Percentiles rank a stretch among this genome's conserved stretches.
These are phyloP conservation scores for Gymnopilus junonius DNA, from an alignment of 768 basidiomycete species.

Conservation along the genomic window DNA sequence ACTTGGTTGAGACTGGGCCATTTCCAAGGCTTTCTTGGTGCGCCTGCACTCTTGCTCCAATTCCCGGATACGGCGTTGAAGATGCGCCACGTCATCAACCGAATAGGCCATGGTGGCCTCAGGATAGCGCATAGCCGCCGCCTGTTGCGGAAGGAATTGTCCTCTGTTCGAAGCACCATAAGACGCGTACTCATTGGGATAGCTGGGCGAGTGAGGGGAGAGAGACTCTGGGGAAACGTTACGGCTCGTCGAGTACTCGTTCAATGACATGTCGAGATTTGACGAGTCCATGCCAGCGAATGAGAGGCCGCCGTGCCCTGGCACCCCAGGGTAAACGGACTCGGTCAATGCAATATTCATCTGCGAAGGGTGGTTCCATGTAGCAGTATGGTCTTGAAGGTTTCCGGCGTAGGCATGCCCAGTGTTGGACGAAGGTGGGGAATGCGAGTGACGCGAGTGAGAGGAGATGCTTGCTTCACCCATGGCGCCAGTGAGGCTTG, in stretches of 20 bases:
- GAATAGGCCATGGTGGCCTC: slow-evolving; percentile 20
- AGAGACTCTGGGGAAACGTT: slow-evolving; percentile 46
- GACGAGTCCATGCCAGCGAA: slow-evolving; percentile 20
- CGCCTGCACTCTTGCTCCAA: slow-evolving; percentile 65
- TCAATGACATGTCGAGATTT: slow-evolving; percentile 26
- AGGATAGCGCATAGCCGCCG: slow-evolving; percentile 19
- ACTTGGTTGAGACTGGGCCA: slow-evolving; percentile 15
- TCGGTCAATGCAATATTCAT: slow-evolving; percentile 29
- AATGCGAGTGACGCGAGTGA: slow-evolving; percentile 26
- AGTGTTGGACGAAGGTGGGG: slow-evolving; percentile 23
- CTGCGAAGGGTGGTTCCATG: slow-evolving; percentile 23
- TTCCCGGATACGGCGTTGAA: slow-evolving; percentile 63
- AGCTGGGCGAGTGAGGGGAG: slow-evolving; percentile 35
- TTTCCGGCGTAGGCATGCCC: slow-evolving; percentile 23
- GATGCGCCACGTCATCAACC: slow-evolving; percentile 41
- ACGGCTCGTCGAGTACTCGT: slow-evolving; percentile 29
- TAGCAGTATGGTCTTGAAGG: slow-evolving; percentile 17
- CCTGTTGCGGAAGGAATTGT: slow-evolving; percentile 16
- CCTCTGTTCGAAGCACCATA: slow-evolving; percentile 3
- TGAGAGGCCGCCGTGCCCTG: slow-evolving; percentile 25
- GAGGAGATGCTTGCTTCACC: slow-evolving; percentile 43
- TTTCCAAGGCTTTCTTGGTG: slow-evolving; percentile 40
- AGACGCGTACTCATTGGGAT: slow-evolving; percentile 20
- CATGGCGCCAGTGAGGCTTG: slow-evolving; percentile 66
- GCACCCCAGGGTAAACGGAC: slow-evolving; percentile 30